Evolutionary conservation across 164 flowering plant species (phyloP), one percentile per base, ranked within the genome.

Genomic region (Amborella trichopoda): DNA sequence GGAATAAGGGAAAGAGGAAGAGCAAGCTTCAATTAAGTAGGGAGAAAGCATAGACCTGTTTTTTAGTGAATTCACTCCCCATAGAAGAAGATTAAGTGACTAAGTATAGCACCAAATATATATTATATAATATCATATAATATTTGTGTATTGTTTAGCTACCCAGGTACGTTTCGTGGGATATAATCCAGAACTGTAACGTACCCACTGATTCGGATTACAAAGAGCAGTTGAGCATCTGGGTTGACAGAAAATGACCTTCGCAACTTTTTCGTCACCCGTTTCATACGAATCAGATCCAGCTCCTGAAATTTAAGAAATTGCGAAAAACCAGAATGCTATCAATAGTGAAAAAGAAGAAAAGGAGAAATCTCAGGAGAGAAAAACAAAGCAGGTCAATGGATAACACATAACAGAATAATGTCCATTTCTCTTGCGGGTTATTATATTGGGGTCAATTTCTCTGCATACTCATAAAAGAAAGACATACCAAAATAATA

Each of bases 161-260:
- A n/a, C n/a, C n/a, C n/a, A n/a, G n/a, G n/a, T n/a, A n/a, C n/a
- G n/a, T n/a, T n/a, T n/a, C n/a, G n/a, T n/a, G n/a, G n/a, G n/a
- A n/a, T n/a, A n/a, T n/a, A n/a, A n/a, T n/a, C n/a, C n/a, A n/a
- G n/a, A n/a, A n/a, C n/a, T n/a, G n/a, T n/a, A n/a, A n/a, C n/a
- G n/a, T n/a, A 89, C 97, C 90, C 87, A 26, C 63, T 68, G 23
- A 86, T 77, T 55, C 98, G 88, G 49, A 83, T 62, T 44, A 86
- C 53, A 40, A 90, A 79, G 38, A 85, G 73, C 33, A 86, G 70
- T 54, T 72, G 68, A 14, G 78, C 71, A 9, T 68, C 61, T 44
- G 67, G 56, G 11, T 39, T 42, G 14, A 2, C 48, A 14, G 17
- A 24, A 1, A 60, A 50, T 6, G 60, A 36, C 44, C 54, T 69